Conservation (phyloP, 805 yeast species). For the Metschnikowia santaceciliae region DNA sequence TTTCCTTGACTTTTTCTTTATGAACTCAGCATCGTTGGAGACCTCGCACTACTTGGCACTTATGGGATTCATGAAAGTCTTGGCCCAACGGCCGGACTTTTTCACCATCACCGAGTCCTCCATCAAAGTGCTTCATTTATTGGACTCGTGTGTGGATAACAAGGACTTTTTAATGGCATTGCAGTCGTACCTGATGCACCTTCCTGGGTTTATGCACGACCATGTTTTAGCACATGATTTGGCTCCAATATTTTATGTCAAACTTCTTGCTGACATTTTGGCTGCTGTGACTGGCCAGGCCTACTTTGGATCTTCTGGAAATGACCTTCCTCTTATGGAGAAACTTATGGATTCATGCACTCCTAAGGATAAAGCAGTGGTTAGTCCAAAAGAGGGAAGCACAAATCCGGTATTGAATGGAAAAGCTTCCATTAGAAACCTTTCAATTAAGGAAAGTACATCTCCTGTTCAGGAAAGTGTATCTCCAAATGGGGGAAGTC, state of each 20-base stretch:
- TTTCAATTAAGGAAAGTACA: no score
- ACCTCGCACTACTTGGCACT: conserved; percentile 33
- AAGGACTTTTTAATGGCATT: conserved; percentile 35
- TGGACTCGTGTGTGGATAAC: conserved; percentile 37
- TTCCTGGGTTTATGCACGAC: conserved; percentile 8
- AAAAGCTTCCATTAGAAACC: neutral
- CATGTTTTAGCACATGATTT: conserved; percentile 28
- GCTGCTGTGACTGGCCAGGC: conserved; percentile 30
- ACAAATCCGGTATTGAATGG: no score
- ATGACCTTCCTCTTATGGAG: conserved; percentile 22
- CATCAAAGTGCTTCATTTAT: conserved; percentile 28
- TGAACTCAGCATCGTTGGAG: conserved; percentile 14
- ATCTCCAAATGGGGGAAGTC: no score
- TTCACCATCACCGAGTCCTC: conserved; percentile 22
- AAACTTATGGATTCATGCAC: neutral
- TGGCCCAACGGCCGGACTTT: conserved; percentile 25
- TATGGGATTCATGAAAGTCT: conserved; percentile 33
- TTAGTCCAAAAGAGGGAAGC: no score
- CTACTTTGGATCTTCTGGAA: conserved; percentile 19
- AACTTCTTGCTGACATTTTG: conserved; percentile 33
- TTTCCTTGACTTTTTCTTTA: conserved; percentile 27
- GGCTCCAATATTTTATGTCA: conserved; percentile 34
- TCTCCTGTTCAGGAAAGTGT: no score
- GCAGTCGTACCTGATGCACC: conserved; percentile 26
- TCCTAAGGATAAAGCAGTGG: neutral